These are phyloP conservation scores for Rauvolfia tetraphylla DNA, from an alignment of 257 asterid genomes.

Conservation along the genomic window DNA sequence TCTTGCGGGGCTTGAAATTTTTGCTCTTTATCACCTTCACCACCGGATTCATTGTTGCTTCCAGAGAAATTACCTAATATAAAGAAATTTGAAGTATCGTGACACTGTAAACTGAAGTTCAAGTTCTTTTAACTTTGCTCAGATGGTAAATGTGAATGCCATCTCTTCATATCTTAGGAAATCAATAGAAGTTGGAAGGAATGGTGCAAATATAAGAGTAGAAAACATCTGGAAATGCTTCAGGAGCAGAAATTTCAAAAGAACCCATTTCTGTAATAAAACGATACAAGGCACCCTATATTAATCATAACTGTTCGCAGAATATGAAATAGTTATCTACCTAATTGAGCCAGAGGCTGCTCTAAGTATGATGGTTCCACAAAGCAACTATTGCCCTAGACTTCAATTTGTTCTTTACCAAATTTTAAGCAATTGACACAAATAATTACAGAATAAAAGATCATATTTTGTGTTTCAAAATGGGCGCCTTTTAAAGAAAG, in stretches of 20 bases:
- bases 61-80: conserved; percentile 41
- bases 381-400: not conserved
- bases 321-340: not conserved
- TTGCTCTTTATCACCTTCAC: conserved; percentile 32
- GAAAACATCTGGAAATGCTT: not conserved
- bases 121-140: not conserved
- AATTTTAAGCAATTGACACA: not conserved
- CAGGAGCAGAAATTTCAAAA: not conserved
- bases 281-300: not conserved
- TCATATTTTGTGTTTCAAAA: not conserved
- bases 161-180: not conserved
- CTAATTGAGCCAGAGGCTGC: not conserved
- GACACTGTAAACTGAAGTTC: conserved; percentile 13
- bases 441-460: not conserved
- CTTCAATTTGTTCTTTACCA: not conserved
- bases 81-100: conserved; percentile 22
- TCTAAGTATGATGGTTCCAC: not conserved
- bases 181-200: not conserved
- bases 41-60: conserved; percentile 34
- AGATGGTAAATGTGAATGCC: conserved; percentile 7
- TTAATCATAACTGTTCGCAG: not conserved
- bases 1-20: conserved; percentile 34
- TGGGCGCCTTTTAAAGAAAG: not conserved
- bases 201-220: not conserved
- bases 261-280: no score